Percentiles rank a stretch among this genome's conserved stretches.
Conservation (phyloP, 306 rosid genomes). For the Malus asiatica region DNA sequence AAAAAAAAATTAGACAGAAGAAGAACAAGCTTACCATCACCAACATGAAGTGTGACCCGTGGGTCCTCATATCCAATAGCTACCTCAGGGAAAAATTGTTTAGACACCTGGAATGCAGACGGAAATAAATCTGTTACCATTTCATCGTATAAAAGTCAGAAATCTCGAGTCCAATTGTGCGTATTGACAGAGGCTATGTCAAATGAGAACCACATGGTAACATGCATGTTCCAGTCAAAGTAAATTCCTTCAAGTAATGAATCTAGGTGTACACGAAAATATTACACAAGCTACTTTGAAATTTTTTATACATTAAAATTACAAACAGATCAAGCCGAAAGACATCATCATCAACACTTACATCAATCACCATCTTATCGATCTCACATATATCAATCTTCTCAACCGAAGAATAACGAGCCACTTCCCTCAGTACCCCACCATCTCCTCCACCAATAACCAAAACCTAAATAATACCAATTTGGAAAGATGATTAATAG, state of each 20-base stretch:
- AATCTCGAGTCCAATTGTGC: not conserved
- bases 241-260: not conserved
- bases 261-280: not conserved
- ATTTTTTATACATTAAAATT: not conserved
- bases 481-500: constrained; percentile 10
- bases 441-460: constrained; percentile 99
- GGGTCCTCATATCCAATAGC: constrained; percentile 82
- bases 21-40: constrained; percentile 62
- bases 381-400: constrained; percentile 92
- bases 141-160: not conserved
- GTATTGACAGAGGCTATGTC: not conserved
- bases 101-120: constrained; percentile 56
- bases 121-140: not conserved
- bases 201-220: not conserved
- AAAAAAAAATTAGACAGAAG: not conserved
- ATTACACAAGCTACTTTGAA: not conserved
- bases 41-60: constrained; percentile 71
- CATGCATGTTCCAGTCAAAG: not conserved
- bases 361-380: constrained; percentile 96
- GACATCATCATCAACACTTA: constrained; percentile 27
- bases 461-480: constrained; percentile 55
- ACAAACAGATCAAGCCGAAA: not conserved
- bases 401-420: constrained; percentile 83
- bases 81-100: constrained; percentile 69
- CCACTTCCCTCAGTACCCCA: constrained; percentile 92